Conservation (phyloP, 148 eudicot genomes). For the Beta vulgaris region DNA sequence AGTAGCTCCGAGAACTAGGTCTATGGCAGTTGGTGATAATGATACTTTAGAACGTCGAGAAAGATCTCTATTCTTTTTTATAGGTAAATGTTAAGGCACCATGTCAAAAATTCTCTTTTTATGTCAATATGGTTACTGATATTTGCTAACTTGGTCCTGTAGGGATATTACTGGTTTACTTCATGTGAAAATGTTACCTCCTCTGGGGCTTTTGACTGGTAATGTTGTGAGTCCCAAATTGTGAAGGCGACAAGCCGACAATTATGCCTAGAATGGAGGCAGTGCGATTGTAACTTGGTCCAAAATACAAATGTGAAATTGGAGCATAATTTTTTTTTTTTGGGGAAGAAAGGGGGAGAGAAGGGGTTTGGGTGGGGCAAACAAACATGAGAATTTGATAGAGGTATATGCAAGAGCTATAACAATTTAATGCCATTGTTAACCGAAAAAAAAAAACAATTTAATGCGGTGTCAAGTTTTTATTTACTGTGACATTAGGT, state of each 20-base stretch:
- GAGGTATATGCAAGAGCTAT: neutral
- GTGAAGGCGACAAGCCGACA: neutral
- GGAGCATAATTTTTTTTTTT: neutral
- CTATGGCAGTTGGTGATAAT: no score
- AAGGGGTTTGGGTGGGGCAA: no score
- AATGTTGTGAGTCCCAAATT: neutral
- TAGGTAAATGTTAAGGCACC: no score
- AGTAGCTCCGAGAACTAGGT: no score
- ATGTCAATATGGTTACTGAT: neutral
- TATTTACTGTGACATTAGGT: neutral
- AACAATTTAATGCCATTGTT: neutral
- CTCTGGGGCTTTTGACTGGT: neutral
- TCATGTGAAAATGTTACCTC: neutral
- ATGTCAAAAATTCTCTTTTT: no score
- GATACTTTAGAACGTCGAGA: no score
- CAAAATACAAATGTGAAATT: neutral
- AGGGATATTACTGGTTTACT: neutral
- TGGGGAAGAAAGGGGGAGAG: neutral
- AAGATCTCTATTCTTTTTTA: no score
- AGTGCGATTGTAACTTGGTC: neutral
- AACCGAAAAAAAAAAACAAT: no score
- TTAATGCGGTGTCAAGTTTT: neutral
- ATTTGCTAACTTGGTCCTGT: neutral
- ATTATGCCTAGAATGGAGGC: neutral
- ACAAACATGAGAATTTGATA: neutral